Evolutionary conservation across 2,329 filamentous ascomycete species (phyloP).

Genomic region (Claviceps humidiphila): DNA sequence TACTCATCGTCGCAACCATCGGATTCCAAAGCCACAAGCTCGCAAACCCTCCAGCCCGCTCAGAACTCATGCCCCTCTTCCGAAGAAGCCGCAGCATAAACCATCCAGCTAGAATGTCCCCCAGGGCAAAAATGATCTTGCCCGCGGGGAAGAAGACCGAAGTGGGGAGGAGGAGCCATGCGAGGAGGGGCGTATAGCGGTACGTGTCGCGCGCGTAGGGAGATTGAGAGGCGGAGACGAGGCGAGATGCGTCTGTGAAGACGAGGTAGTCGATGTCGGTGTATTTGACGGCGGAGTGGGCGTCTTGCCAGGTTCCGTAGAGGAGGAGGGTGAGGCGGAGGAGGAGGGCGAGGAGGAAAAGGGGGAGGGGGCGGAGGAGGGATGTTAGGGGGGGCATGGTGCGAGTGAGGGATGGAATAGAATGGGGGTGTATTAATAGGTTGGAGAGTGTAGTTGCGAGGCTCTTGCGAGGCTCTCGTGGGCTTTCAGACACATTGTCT

Average conservation of each 20-base stretch:
- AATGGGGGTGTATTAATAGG: neutral
- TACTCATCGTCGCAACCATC: constrained; percentile 96
- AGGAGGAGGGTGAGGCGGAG: constrained; percentile 64
- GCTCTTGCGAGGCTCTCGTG: no score
- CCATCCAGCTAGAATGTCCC: constrained; percentile 77
- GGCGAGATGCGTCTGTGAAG: constrained; percentile 88
- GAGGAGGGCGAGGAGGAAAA: constrained; percentile 44
- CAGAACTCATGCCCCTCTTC: constrained; percentile 30
- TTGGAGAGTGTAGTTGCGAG: no score
- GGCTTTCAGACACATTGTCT: no score
- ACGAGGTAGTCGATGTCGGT: constrained; percentile 98
- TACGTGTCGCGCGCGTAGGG: constrained; percentile 91
- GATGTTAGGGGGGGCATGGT: constrained; percentile 6
- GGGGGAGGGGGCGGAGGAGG: constrained; percentile 25
- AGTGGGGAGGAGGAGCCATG: constrained; percentile 81
- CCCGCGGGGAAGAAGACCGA: constrained; percentile 70
- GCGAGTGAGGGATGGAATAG: neutral
- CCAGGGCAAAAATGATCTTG: constrained; percentile 71
- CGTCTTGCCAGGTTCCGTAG: constrained; percentile 89
- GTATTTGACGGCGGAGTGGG: constrained; percentile 85
- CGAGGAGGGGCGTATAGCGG: constrained; percentile 86
- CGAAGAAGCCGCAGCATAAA: constrained; percentile 40
- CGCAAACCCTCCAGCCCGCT: constrained; percentile 59
- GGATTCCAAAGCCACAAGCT: constrained; percentile 91
- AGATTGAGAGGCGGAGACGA: constrained; percentile 50